These are phyloP conservation scores for Chrysanthemum seticuspe DNA, from an alignment of 129 eudicot genomes.

Conservation along the genomic window DNA sequence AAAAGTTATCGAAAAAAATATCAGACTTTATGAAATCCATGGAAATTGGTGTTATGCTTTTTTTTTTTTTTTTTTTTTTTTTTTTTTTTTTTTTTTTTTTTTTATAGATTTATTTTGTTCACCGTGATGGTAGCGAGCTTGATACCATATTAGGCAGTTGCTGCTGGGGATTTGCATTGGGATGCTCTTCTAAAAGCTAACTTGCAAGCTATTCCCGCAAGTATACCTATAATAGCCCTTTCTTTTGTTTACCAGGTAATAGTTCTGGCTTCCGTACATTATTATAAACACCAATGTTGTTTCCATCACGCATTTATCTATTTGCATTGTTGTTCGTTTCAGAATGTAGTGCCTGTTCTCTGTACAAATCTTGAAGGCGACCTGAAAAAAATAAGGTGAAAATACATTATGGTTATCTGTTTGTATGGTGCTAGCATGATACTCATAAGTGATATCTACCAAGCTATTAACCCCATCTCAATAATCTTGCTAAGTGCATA, in stretches of 20 bases:
- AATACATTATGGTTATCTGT: conserved; percentile 11
- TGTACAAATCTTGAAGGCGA: conserved; percentile 91
- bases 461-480: too few relatives aligned
- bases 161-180: conserved; percentile 91
- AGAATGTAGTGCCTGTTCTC: conserved; percentile 98
- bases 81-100: neutral
- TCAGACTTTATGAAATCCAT: too few relatives aligned
- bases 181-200: conserved; percentile 84
- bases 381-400: conserved; percentile 81
- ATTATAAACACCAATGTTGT: neutral
- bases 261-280: conserved; percentile 8
- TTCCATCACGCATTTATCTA: conserved; percentile 18
- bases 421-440: neutral
- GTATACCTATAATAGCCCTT: conserved; percentile 89
- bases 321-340: conserved; percentile 20
- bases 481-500: too few relatives aligned
- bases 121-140: conserved; percentile 8
- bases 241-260: conserved; percentile 94
- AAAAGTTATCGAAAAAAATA: neutral
- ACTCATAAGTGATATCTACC: too few relatives aligned
- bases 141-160: conserved; percentile 58
- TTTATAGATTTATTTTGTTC: neutral
- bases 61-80: neutral
- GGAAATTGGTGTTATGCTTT: neutral
- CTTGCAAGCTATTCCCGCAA: conserved; percentile 78